Percentiles rank a stretch among this genome's conserved stretches.
These are phyloP conservation scores for Triticum monococcum DNA, from an alignment of 176 grass and related monocot genomes.

Conservation along the genomic window DNA sequence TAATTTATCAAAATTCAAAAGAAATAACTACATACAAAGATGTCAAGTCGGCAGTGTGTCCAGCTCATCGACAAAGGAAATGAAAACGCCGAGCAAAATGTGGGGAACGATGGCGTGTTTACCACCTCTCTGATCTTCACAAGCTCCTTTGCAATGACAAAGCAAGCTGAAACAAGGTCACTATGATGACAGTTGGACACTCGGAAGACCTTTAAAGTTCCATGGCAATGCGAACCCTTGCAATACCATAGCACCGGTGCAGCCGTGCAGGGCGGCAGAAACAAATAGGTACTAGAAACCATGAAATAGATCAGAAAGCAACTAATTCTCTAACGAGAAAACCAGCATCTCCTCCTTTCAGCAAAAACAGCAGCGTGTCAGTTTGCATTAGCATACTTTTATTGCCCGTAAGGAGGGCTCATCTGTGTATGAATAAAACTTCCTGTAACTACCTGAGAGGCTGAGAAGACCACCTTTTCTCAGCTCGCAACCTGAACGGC, in stretches of 20 bases:
- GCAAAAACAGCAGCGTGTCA: slow-evolving; percentile 13
- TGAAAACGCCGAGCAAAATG: slow-evolving; percentile 21
- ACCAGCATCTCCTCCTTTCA: slow-evolving; percentile 22
- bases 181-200: neutral
- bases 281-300: slow-evolving; percentile 25
- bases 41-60: slow-evolving; percentile 20
- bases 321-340: slow-evolving; percentile 31
- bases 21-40: slow-evolving; percentile 27
- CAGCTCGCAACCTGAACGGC: slow-evolving; percentile 58
- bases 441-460: slow-evolving; percentile 20
- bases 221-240: neutral
- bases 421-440: slow-evolving; percentile 30
- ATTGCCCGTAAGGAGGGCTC: slow-evolving; percentile 24
- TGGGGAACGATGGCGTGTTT: neutral
- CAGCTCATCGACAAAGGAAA: slow-evolving; percentile 20
- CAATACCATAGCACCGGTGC: neutral
- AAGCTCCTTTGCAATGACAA: slow-evolving; percentile 17
- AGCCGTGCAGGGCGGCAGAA: slow-evolving; percentile 18
- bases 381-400: slow-evolving; percentile 24
- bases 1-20: slow-evolving; percentile 38
- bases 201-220: slow-evolving; percentile 14
- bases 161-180: slow-evolving; percentile 26
- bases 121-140: slow-evolving; percentile 13
- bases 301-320: slow-evolving; percentile 23
- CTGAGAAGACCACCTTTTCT: slow-evolving; percentile 25